Conservation (phyloP, 2,329 filamentous ascomycete species). For the Metarhizium guizhouense region DNA sequence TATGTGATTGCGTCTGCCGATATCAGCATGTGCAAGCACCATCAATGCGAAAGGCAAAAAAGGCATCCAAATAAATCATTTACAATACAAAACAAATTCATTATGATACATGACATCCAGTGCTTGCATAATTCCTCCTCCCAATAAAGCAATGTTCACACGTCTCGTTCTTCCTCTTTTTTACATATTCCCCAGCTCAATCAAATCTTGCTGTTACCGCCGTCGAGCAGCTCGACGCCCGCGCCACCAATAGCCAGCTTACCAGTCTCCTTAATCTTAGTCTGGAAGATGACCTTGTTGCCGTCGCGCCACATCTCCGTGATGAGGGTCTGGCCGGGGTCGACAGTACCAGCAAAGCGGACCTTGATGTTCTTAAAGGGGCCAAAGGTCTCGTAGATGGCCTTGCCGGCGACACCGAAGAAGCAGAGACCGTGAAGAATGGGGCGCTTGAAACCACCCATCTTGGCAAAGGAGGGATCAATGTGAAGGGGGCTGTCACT, state of each 20-base stretch:
- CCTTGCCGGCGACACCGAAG: slow-evolving; percentile 86
- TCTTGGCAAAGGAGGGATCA: slow-evolving; percentile 87
- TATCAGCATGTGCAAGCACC: not conserved
- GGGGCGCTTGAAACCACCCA: slow-evolving; percentile 87
- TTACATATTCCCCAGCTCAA: not conserved
- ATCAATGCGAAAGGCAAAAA: not conserved
- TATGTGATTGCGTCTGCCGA: no score
- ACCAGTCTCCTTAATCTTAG: slow-evolving; percentile 84
- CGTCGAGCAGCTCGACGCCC: slow-evolving; percentile 60
- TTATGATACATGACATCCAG: slow-evolving; percentile 5
- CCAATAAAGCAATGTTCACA: not conserved
- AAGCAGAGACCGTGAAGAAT: slow-evolving; percentile 97
- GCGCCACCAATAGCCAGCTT: slow-evolving; percentile 78
- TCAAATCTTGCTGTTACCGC: slow-evolving; percentile 22
- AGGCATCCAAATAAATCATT: not conserved
- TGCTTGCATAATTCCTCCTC: not conserved
- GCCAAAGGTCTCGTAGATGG: slow-evolving; percentile 77
- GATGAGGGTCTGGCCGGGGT: slow-evolving; percentile 80
- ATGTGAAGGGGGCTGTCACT: slow-evolving; percentile 71
- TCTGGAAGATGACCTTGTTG: slow-evolving; percentile 72
- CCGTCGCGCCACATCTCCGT: slow-evolving; percentile 95
- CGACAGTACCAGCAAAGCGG: slow-evolving; percentile 75
- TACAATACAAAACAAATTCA: slow-evolving; percentile 2
- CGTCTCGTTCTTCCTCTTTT: not conserved
- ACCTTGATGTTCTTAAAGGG: slow-evolving; percentile 87